Evolutionary conservation across 2,329 filamentous ascomycete genomes (phyloP).

Genomic region (Colletotrichum somersetense): DNA sequence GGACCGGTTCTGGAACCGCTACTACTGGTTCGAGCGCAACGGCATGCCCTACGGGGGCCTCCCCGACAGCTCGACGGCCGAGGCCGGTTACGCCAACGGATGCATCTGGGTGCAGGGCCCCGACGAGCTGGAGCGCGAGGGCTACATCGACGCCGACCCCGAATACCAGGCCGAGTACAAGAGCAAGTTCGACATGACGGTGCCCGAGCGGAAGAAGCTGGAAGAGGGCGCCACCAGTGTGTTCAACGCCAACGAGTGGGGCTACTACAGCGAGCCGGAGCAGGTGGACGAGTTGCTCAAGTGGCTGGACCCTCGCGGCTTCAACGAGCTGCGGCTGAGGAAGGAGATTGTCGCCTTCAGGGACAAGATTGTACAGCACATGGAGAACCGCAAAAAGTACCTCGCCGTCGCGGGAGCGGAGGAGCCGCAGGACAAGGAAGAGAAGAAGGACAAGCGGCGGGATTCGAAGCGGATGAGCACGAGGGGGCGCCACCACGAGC

Average conservation of each 20-base stretch:
- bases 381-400: conserved; percentile 84
- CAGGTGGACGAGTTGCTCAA: conserved; percentile 82
- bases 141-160: conserved; percentile 83
- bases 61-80: conserved; percentile 87
- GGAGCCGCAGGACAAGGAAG: conserved; percentile 51
- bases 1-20: conserved; percentile 97
- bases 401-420: conserved; percentile 63
- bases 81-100: conserved; percentile 91
- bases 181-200: conserved; percentile 82
- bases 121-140: conserved; percentile 86
- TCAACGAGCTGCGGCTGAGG: conserved; percentile 86
- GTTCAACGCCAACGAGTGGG: conserved; percentile 85
- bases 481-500: conserved; percentile 60
- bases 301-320: conserved; percentile 90
- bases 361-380: conserved; percentile 81
- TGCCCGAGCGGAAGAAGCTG: conserved; percentile 83
- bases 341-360: conserved; percentile 87
- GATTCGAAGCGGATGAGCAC: conserved; percentile 56
- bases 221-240: conserved; percentile 90
- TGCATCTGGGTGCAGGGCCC: conserved; percentile 97
- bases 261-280: conserved; percentile 86
- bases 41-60: conserved; percentile 96
- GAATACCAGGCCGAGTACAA: conserved; percentile 82
- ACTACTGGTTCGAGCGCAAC: conserved; percentile 99
- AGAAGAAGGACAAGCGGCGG: conserved; percentile 50